Evolutionary conservation across 1,284 basidiomycete species (phyloP).

Genomic region (Malassezia sympodialis): DNA sequence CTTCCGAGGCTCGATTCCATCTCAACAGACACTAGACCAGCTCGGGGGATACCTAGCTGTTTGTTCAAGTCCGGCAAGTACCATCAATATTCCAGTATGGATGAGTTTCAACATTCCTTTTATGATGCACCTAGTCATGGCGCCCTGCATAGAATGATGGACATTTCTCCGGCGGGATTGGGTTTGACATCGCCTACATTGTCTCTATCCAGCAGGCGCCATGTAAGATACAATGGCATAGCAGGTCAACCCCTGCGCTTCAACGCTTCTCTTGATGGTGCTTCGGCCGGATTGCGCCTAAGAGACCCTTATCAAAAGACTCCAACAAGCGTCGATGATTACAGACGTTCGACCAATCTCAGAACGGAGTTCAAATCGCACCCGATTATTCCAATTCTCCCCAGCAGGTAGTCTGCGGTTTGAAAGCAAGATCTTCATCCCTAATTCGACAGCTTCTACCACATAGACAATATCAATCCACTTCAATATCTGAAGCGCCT

Average conservation of each 20-base stretch:
- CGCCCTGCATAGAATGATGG: not conserved
- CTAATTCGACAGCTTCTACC: not conserved
- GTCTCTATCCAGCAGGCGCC: not conserved
- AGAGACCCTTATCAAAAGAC: not conserved
- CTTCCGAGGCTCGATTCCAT: not conserved
- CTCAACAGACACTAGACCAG: not conserved
- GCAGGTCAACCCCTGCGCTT: not conserved
- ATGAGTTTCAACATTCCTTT: not conserved
- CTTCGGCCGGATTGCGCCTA: not conserved
- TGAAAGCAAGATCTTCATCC: not conserved
- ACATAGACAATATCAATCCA: not conserved
- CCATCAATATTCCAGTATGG: not conserved
- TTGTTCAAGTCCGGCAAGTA: not conserved
- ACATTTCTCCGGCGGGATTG: not conserved
- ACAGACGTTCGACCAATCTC: not conserved
- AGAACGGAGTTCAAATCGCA: not conserved
- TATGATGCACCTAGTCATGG: not conserved
- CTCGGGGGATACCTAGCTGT: not conserved
- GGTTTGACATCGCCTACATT: not conserved
- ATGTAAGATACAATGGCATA: not conserved
- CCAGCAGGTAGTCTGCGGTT: too few species aligned
- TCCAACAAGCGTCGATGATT: not conserved
- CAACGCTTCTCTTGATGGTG: not conserved
- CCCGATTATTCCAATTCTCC: too few species aligned
- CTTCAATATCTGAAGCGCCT: not conserved